Percentiles rank a stretch among this genome's conserved stretches.
Evolutionary conservation across 805 yeast genomes (phyloP).

Genomic region (Saccharomycopsis sp.): DNA sequence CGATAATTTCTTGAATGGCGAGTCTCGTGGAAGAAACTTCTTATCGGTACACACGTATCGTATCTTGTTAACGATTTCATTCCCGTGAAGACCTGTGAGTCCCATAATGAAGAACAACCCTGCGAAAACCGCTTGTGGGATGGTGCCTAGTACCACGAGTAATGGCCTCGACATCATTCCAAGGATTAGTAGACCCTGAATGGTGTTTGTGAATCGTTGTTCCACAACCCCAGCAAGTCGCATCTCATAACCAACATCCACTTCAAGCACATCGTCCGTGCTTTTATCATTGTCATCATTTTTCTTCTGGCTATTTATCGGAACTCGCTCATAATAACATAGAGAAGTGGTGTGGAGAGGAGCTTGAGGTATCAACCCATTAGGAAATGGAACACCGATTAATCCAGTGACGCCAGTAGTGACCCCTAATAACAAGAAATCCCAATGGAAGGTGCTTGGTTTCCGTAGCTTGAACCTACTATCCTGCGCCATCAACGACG

Average conservation of each 20-base stretch:
- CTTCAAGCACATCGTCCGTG: slow-evolving; percentile 10
- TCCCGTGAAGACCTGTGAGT: slow-evolving; percentile 62
- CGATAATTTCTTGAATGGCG: slow-evolving; percentile 1
- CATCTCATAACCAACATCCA: slow-evolving; percentile 10
- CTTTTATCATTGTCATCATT: slow-evolving; percentile 24
- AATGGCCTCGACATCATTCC: slow-evolving; percentile 90
- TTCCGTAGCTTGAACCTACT: slow-evolving; percentile 73
- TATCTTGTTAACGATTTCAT: slow-evolving; percentile 56
- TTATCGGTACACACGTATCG: slow-evolving; percentile 57
- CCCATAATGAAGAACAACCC: slow-evolving; percentile 96
- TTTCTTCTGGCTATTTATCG: slow-evolving; percentile 26
- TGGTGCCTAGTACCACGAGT: slow-evolving; percentile 66
- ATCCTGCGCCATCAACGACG: slow-evolving; percentile 87
- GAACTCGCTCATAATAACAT: slow-evolving; percentile 43
- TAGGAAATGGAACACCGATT: slow-evolving; percentile 91
- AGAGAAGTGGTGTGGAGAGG: slow-evolving; percentile 84
- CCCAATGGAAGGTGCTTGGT: slow-evolving; percentile 92
- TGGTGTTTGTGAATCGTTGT: slow-evolving; percentile 77
- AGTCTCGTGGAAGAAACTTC: slow-evolving; percentile 31
- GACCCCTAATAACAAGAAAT: slow-evolving; percentile 73
- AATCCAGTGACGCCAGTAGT: slow-evolving; percentile 85
- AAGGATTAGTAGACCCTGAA: slow-evolving; percentile 76
- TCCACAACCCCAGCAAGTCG: slow-evolving; percentile 62
- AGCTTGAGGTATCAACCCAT: slow-evolving; percentile 95
- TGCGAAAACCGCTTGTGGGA: slow-evolving; percentile 90